Conservation (phyloP, 73 alveolate genomes). For the Tetrahymena malaccensis region DNA sequence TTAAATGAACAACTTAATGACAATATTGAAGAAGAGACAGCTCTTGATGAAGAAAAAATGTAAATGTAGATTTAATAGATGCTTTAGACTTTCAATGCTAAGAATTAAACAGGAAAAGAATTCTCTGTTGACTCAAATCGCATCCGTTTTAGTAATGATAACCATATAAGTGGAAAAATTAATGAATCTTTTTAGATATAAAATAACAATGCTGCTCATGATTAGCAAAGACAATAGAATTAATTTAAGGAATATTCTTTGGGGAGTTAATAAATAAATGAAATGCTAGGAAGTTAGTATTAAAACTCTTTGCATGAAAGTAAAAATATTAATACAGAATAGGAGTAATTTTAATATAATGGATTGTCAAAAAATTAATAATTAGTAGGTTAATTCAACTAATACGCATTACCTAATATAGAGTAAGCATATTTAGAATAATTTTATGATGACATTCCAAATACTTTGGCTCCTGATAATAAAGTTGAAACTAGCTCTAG, state of each 20-base stretch:
- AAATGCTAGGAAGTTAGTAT: background rate
- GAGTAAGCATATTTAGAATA: background rate
- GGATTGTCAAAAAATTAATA: background rate
- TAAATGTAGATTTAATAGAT: too few species aligned
- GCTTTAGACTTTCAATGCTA: background rate
- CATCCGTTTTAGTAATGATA: background rate
- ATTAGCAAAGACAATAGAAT: background rate
- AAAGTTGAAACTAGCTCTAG: background rate
- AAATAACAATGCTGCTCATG: background rate
- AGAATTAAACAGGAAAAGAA: background rate
- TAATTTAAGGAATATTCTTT: background rate
- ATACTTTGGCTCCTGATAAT: background rate
- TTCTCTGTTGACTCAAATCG: background rate
- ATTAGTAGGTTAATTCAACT: background rate
- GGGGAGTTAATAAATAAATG: background rate
- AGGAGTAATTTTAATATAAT: background rate
- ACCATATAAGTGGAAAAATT: background rate
- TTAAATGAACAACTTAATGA: background rate
- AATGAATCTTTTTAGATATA: background rate
- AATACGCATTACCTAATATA: background rate
- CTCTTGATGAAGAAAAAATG: background rate
- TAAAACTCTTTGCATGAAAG: background rate
- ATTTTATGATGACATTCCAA: background rate
- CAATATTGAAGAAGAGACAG: background rate
- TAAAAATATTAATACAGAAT: background rate